Base-by-base conservation (phyloP, 345 rosid species). In the Boechera stricta region DNA sequence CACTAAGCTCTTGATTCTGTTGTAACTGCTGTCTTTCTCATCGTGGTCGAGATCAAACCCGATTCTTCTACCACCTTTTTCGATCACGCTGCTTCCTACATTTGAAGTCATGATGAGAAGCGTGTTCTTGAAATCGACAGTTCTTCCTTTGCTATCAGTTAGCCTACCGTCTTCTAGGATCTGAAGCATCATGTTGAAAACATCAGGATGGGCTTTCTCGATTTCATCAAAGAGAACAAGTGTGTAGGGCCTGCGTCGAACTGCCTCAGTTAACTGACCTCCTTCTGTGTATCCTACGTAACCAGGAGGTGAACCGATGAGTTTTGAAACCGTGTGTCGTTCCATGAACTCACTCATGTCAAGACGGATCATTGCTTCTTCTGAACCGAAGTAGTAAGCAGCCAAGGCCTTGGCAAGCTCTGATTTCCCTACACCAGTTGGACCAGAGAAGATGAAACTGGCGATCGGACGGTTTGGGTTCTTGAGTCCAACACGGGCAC, bases 271-370 rank as follows among this genome's bases (percentile, higher is more conserved):
- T 67, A 93, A 77, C 86, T 93, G 98, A 54, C 99, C 99, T 60
- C 99, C 99, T 78, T 93, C 98, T 0, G 98, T 88, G 79, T 95
- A 93, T 64, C 99, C 99, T 57, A 95, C 99, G 76, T 95, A 95
- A 51, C 99, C 98, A 31, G 99, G 98, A 33, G 99, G 98, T 2
- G 99, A 93, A 69, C 99, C 99, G 10, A 95, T 93, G 62, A 95
- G 97, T 83, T 95, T 95, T 10, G 99, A 93, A 5, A 95, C 99
- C 0, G 97, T 93, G 80, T 95, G 99, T 51, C 99, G 81, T 66
- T 93, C 98, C 99, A 93, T 93, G 93, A 89, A 93, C 83, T 95
- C 99, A 77, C 99, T 95, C 99, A 95, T 93, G 67, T 95, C 99
- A 6, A 95, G 96, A 41, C 99, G 83, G 55, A 92, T 90, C 99